Evolutionary conservation across 352 stramenopile species (phyloP).

Genomic region (Phytophthora aleatoria): DNA sequence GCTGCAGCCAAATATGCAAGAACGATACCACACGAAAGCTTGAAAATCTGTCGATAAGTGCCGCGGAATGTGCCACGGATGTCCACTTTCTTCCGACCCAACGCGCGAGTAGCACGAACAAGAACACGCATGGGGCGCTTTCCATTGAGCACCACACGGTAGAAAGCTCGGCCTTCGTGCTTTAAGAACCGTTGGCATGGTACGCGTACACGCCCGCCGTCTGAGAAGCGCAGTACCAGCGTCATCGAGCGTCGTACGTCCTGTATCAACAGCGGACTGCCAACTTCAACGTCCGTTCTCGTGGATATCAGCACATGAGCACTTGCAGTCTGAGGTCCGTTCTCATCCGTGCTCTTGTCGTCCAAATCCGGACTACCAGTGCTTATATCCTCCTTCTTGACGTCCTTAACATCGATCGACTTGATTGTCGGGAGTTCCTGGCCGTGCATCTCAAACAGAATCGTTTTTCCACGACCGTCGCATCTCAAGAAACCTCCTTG

Average conservation of each 20-base stretch:
- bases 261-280: slow-evolving; percentile 43
- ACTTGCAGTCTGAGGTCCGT: slow-evolving; percentile 1
- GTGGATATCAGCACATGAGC: slow-evolving; percentile 27
- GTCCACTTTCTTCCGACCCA: slow-evolving; percentile 30
- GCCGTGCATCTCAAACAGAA: slow-evolving; percentile 78
- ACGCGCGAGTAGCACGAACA: slow-evolving; percentile 40
- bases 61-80: slow-evolving; percentile 57
- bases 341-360: slow-evolving; percentile 14
- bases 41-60: slow-evolving; percentile 68
- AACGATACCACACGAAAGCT: slow-evolving; percentile 64
- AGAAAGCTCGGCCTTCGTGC: slow-evolving; percentile 51
- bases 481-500: slow-evolving; percentile 76
- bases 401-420: slow-evolving; percentile 55
- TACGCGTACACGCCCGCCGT: slow-evolving; percentile 56
- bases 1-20: slow-evolving; percentile 54
- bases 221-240: slow-evolving; percentile 62
- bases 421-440: slow-evolving; percentile 52
- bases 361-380: slow-evolving; percentile 14
- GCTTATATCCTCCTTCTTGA: slow-evolving; percentile 4
- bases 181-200: slow-evolving; percentile 52
- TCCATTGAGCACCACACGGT: slow-evolving; percentile 57
- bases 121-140: slow-evolving; percentile 58
- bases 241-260: slow-evolving; percentile 53
- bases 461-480: slow-evolving; percentile 73
- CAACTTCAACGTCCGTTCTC: slow-evolving; percentile 39